Percentiles rank a stretch among this genome's conserved stretches.
Conservation (phyloP, 2,329 filamentous ascomycete genomes). For the Neophaeococcomyces mojaviensis region DNA sequence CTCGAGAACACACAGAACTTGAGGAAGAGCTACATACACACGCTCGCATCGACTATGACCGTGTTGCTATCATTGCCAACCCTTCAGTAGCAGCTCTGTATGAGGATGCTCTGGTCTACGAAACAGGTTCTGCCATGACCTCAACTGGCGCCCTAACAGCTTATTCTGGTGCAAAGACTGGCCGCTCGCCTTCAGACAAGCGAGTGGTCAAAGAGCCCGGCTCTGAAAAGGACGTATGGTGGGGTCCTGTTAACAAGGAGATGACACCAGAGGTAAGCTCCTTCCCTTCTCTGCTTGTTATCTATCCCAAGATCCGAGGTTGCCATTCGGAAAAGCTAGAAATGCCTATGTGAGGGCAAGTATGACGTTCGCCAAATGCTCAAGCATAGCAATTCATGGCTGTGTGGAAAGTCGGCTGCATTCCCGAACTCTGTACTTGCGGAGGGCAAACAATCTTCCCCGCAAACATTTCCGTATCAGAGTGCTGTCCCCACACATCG, state of each 20-base stretch:
- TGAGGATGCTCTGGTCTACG: conserved; percentile 95
- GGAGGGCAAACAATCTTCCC: not conserved
- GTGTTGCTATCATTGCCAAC: conserved; percentile 94
- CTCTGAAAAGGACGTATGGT: conserved; percentile 93
- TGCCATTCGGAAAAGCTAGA: not conserved
- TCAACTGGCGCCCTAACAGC: conserved; percentile 90
- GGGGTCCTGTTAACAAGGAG: conserved; percentile 98
- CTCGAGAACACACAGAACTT: conserved; percentile 86
- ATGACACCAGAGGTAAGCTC: conserved; percentile 88
- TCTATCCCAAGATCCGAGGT: conserved; percentile 1
- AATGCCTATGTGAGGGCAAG: not conserved
- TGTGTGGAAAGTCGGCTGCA: no score
- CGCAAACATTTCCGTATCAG: not conserved
- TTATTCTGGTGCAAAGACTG: conserved; percentile 97
- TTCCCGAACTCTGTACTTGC: not conserved
- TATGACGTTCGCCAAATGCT: not conserved
- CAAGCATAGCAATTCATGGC: not conserved
- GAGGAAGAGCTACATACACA: conserved; percentile 96
- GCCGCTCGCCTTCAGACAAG: conserved; percentile 94
- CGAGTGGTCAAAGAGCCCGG: conserved; percentile 86
- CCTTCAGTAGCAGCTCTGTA: conserved; percentile 92
- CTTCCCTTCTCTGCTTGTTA: not conserved
- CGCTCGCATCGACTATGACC: conserved; percentile 98
- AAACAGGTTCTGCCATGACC: conserved; percentile 95
- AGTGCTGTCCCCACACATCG: not conserved